These are phyloP conservation scores for Metschnikowia kunwiensis DNA, from an alignment of 805 yeast genomes.

Conservation along the genomic window DNA sequence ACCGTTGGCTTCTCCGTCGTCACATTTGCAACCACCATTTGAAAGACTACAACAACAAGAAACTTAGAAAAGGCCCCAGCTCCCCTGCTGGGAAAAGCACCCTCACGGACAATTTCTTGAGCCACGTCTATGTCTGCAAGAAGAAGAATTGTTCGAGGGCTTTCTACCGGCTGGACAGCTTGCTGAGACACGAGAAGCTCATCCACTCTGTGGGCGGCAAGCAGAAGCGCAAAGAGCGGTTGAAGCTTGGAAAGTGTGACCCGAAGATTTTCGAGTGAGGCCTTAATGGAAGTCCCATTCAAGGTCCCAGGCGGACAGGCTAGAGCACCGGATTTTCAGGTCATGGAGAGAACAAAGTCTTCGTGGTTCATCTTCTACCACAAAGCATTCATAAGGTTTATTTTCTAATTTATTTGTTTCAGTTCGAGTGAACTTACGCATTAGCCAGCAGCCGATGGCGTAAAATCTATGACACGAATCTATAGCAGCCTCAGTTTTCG, in stretches of 20 bases:
- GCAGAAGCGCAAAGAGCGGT: conserved; percentile 12
- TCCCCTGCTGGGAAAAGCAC: conserved; percentile 5
- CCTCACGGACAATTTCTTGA: conserved; percentile 8
- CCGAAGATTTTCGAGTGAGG: conserved; percentile 10
- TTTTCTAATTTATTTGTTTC: conserved; percentile 4
- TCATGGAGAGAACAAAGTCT: too few species aligned
- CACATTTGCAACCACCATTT: conserved; percentile 19
- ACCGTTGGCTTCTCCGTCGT: conserved; percentile 16
- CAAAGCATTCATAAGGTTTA: conserved; percentile 3
- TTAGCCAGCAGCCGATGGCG: neutral
- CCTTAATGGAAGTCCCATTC: too few species aligned
- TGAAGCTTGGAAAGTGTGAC: conserved; percentile 11
- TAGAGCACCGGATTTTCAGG: too few species aligned
- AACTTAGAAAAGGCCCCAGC: conserved; percentile 6
- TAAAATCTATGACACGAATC: neutral
- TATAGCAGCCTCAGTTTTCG: conserved; percentile 13
- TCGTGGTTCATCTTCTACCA: too few species aligned
- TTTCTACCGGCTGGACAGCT: conserved; percentile 21
- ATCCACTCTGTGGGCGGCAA: conserved; percentile 9
- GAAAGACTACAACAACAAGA: conserved; percentile 16
- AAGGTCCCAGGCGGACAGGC: conserved; percentile 7
- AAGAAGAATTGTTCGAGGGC: conserved; percentile 15
- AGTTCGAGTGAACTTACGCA: neutral
- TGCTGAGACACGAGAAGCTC: conserved; percentile 16
- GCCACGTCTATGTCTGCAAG: conserved; percentile 18